These are phyloP conservation scores for Solanum chilense DNA, from an alignment of 257 asterid species.

Conservation along the genomic window DNA sequence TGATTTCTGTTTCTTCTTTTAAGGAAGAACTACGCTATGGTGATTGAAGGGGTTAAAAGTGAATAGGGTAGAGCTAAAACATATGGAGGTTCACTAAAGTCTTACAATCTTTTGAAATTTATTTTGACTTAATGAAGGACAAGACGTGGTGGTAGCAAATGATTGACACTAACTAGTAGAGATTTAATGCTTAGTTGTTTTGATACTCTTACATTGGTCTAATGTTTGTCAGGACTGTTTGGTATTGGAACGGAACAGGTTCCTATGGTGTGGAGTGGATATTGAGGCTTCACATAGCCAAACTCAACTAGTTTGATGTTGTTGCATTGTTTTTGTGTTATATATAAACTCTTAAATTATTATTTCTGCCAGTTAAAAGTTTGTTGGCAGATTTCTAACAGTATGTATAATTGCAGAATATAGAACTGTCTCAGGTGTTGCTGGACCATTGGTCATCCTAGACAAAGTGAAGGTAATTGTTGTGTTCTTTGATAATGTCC, in stretches of 20 bases:
- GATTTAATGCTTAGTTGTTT: not conserved
- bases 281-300: not conserved
- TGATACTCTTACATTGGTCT: not conserved
- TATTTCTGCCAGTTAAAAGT: not conserved
- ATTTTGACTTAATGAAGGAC: not conserved
- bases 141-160: not conserved
- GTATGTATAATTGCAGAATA: slow-evolving; percentile 49
- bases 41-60: not conserved
- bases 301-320: not conserved
- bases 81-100: not conserved
- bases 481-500: not conserved
- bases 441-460: slow-evolving; percentile 95
- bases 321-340: not conserved
- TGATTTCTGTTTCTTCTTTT: not conserved
- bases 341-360: not conserved
- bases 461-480: slow-evolving; percentile 89
- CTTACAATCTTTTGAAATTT: not conserved
- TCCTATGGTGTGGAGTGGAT: not conserved
- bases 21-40: not conserved
- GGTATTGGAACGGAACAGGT: not conserved
- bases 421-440: slow-evolving; percentile 98
- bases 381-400: not conserved
- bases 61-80: not conserved
- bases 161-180: not conserved
- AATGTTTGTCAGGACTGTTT: not conserved